These are phyloP conservation scores for Ceriops tagal DNA, from an alignment of 345 rosid species.

Conservation along the genomic window DNA sequence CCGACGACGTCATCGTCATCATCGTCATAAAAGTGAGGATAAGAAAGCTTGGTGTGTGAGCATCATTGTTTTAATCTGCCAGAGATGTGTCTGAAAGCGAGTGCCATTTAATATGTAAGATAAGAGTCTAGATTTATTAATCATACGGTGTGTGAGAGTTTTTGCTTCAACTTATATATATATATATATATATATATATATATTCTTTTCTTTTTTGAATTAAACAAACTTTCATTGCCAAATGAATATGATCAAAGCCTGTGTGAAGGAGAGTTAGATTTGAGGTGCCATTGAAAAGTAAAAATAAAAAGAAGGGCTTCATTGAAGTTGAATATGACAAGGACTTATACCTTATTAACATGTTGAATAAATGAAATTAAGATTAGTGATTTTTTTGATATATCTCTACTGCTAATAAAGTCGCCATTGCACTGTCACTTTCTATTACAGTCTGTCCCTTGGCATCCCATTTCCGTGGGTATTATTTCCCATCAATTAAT, in stretches of 20 bases:
- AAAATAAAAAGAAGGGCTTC: constrained; percentile 1
- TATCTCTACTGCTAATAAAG: constrained; percentile 16
- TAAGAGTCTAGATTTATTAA: constrained; percentile 11
- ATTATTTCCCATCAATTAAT: constrained; percentile 23
- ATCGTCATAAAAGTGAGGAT: not conserved
- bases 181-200: no score
- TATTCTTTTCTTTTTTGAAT: constrained; percentile 5
- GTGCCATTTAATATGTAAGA: constrained; percentile 11
- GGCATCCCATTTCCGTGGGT: constrained; percentile 46
- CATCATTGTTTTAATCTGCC: constrained; percentile 13
- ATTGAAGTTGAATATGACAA: constrained; percentile 11
- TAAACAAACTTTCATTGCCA: constrained; percentile 11
- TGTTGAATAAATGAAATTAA: constrained; percentile 13
- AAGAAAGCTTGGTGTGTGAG: constrained; percentile 17
- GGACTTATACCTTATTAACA: not conserved
- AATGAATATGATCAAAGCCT: not conserved
- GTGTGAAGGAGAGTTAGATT: not conserved
- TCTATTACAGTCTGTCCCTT: constrained; percentile 32
- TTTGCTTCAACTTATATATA: not conserved
- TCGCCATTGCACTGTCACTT: constrained; percentile 45
- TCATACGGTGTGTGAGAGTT: constrained; percentile 7
- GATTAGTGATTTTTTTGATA: not conserved
- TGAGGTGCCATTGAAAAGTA: constrained; percentile 4
- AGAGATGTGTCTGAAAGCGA: not conserved
- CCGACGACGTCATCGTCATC: constrained; percentile 18